A percentile compares a stretch with the other conserved stretches of the same genome.
phyloP scores from a whole-genome alignment of 192 early-diverging fungal genomes.

The Coemansia sp. region DNA sequence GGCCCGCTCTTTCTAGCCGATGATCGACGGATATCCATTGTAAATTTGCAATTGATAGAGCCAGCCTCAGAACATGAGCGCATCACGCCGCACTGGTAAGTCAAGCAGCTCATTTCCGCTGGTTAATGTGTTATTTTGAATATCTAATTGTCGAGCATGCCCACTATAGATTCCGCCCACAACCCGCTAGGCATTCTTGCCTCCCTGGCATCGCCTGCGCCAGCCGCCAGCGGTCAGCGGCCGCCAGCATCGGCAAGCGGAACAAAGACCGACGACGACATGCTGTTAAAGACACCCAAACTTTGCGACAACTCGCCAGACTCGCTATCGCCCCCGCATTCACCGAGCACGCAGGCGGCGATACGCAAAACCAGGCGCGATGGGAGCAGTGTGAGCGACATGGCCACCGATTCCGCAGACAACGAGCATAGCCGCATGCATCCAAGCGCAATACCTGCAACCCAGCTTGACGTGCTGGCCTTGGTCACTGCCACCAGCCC shows the following conservation, averaged over 20 bases:
- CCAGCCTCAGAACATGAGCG: conserved; percentile 7
- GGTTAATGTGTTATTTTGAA: neutral
- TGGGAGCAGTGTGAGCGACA: neutral
- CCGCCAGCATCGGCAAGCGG: neutral
- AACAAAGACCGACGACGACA: neutral
- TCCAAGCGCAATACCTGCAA: conserved; percentile 29
- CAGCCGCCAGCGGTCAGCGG: conserved; percentile 5
- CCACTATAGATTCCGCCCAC: conserved; percentile 16
- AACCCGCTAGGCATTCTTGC: conserved; percentile 45
- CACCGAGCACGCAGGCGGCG: conserved; percentile 42
- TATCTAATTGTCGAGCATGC: neutral
- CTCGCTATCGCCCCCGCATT: conserved; percentile 30
- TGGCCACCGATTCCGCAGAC: neutral
- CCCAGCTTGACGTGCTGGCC: conserved; percentile 47
- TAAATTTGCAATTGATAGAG: conserved; percentile 1
- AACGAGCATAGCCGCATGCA: neutral
- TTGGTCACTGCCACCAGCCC: conserved; percentile 52
- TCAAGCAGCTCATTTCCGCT: too few species aligned
- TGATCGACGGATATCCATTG: conserved; percentile 2
- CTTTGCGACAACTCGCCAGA: neutral
- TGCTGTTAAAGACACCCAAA: conserved; percentile 5
- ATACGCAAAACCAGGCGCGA: conserved; percentile 16
- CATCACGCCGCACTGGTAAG: conserved; percentile 7
- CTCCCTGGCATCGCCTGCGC: conserved; percentile 33
- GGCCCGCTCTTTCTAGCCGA: neutral